phyloP scores from a whole-genome alignment of 345 rosid species.

The Acer saccharum region DNA sequence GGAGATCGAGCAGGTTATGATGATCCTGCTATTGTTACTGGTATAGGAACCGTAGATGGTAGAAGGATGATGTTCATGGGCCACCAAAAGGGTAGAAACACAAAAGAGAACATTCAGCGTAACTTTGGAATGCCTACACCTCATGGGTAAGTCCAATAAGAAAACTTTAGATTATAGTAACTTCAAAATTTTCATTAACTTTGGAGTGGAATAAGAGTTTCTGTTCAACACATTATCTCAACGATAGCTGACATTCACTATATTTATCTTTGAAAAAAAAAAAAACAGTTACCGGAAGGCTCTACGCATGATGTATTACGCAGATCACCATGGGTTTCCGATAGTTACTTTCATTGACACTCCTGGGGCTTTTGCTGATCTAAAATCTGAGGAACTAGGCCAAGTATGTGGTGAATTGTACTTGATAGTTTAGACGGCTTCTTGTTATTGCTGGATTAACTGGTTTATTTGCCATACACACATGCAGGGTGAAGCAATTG shows the following conservation, averaged over 20 bases:
- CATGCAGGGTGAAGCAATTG: conserved; percentile 95
- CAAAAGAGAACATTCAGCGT: conserved; percentile 90
- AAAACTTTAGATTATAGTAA: neutral
- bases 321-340: conserved; percentile 85
- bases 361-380: conserved; percentile 84
- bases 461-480: conserved; percentile 23
- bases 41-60: conserved; percentile 92
- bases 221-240: neutral
- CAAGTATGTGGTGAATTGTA: conserved; percentile 44
- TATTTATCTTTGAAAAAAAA: conserved; percentile 26
- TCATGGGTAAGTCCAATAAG: conserved; percentile 69
- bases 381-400: conserved; percentile 75
- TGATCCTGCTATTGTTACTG: conserved; percentile 97
- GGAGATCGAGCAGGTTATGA: conserved; percentile 98
- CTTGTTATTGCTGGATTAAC: conserved; percentile 19
- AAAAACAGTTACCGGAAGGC: conserved; percentile 81
- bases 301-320: conserved; percentile 82
- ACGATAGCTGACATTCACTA: conserved; percentile 19
- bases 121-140: conserved; percentile 99
- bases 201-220: conserved; percentile 7
- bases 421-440: conserved; percentile 6
- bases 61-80: conserved; percentile 90
- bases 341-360: conserved; percentile 83
- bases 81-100: conserved; percentile 99
- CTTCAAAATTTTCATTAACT: no score